Percentiles rank a stretch among this genome's conserved stretches.
phyloP scores from a whole-genome alignment of 805 yeast species.

The Zygosaccharomyces siamensis region DNA sequence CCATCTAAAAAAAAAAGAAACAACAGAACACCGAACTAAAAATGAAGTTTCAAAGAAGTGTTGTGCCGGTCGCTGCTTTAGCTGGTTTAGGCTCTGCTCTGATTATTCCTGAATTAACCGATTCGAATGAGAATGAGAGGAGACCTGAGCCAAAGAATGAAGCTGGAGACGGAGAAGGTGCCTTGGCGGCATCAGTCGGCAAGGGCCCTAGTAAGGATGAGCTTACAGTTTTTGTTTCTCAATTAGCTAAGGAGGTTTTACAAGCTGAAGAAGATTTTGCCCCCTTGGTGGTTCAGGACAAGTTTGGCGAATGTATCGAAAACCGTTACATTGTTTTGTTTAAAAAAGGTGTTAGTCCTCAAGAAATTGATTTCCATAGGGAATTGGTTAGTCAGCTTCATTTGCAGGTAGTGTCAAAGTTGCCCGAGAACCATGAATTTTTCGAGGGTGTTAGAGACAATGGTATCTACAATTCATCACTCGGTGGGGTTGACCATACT shows the following conservation, averaged over 20 bases:
- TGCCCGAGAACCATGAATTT: slow-evolving; percentile 12
- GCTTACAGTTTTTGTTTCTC: slow-evolving; percentile 5
- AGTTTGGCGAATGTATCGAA: not conserved
- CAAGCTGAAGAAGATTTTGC: slow-evolving; percentile 28
- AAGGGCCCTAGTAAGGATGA: slow-evolving; percentile 14
- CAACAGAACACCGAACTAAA: not conserved
- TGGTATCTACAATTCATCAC: slow-evolving; percentile 24
- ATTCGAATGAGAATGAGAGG: slow-evolving; percentile 8
- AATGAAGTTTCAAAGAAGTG: slow-evolving; percentile 24
- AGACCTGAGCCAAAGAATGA: not conserved
- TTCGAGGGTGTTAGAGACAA: slow-evolving; percentile 33
- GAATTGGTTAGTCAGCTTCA: slow-evolving; percentile 58
- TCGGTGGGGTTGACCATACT: slow-evolving; percentile 55
- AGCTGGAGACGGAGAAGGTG: not conserved
- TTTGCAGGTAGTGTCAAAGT: slow-evolving; percentile 38
- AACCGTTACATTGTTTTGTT: slow-evolving; percentile 82
- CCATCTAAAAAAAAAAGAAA: not conserved
- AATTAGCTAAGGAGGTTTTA: not conserved
- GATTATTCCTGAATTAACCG: slow-evolving; percentile 55
- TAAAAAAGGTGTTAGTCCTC: slow-evolving; percentile 55
- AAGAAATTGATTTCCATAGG: slow-evolving; percentile 58
- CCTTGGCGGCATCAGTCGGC: not conserved
- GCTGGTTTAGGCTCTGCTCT: slow-evolving; percentile 45
- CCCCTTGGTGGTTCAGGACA: slow-evolving; percentile 41
- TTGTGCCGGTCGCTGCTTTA: slow-evolving; percentile 35